phyloP scores from a whole-genome alignment of 805 yeast species.

The Candida nonsorbophila region DNA sequence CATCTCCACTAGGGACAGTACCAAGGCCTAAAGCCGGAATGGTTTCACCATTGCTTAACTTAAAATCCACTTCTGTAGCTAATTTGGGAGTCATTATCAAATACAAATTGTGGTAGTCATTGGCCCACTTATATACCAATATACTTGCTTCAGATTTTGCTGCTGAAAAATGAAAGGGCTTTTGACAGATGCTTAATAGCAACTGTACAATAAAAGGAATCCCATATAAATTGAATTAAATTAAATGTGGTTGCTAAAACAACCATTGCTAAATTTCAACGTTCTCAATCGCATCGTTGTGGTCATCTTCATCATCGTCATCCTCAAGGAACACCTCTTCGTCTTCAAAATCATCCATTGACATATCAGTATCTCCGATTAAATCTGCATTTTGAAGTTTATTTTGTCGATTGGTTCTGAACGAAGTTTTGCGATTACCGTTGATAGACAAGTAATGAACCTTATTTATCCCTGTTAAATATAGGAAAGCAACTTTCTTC shows the following conservation, averaged over 20 bases:
- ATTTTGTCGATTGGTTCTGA: slow-evolving; percentile 5
- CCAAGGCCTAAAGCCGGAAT: slow-evolving; percentile 74
- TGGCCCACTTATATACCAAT: neutral
- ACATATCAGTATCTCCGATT: slow-evolving; percentile 11
- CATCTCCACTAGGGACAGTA: slow-evolving; percentile 28
- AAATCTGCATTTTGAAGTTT: slow-evolving; percentile 8
- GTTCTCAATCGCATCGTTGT: slow-evolving; percentile 32
- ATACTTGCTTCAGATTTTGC: too few species aligned
- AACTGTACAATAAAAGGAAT: too few species aligned
- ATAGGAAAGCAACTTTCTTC: slow-evolving; percentile 85
- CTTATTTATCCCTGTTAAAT: slow-evolving; percentile 50
- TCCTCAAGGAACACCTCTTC: slow-evolving; percentile 22
- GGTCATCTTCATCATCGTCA: slow-evolving; percentile 17
- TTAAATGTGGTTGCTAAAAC: too few species aligned
- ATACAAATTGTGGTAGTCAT: too few species aligned
- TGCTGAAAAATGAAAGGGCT: too few species aligned
- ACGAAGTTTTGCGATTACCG: slow-evolving; percentile 14
- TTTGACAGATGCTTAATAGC: too few species aligned
- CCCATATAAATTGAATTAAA: too few species aligned
- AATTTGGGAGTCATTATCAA: slow-evolving; percentile 4
- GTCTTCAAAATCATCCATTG: slow-evolving; percentile 8
- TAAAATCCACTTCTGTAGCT: slow-evolving; percentile 36
- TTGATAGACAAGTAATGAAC: slow-evolving; percentile 30
- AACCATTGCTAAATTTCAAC: slow-evolving; percentile 32
- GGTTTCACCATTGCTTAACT: slow-evolving; percentile 50